Conservation (phyloP, 768 basidiomycete species). For the Lactarius akahatsu region DNA sequence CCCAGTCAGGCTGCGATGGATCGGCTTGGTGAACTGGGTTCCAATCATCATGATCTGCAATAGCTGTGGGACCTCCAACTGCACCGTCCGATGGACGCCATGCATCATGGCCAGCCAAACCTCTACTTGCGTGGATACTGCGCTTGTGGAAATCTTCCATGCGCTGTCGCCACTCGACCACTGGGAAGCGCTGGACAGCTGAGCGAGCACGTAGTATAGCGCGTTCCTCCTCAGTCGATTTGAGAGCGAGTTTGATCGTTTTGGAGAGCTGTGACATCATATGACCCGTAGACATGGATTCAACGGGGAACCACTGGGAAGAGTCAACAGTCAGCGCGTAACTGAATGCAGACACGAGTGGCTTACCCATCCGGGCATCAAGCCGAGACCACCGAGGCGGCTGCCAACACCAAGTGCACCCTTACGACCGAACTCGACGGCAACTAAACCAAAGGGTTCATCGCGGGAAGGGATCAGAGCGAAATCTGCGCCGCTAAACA, state of each 20-base stretch:
- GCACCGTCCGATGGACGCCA: constrained; percentile 76
- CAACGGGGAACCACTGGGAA: constrained; percentile 91
- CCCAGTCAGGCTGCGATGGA: constrained; percentile 78
- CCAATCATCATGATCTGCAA: constrained; percentile 78
- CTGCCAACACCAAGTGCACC: constrained; percentile 95
- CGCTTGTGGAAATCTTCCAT: constrained; percentile 94
- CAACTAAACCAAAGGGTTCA: constrained; percentile 93
- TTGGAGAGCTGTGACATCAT: constrained; percentile 94
- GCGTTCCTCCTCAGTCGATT: constrained; percentile 86
- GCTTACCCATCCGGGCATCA: constrained; percentile 97
- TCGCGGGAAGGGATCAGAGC: constrained; percentile 95
- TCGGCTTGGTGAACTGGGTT: constrained; percentile 63
- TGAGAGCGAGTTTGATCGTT: constrained; percentile 92
- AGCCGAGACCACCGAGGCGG: constrained; percentile 89
- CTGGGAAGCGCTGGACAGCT: constrained; percentile 94
- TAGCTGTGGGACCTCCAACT: constrained; percentile 42
- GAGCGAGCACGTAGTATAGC: constrained; percentile 91
- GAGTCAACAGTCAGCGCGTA: constrained; percentile 10
- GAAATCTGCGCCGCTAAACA: constrained; percentile 95
- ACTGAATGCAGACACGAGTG: neutral
- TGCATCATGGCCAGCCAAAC: constrained; percentile 65
- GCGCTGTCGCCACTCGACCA: constrained; percentile 95
- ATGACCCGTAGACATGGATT: constrained; percentile 88
- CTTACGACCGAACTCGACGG: constrained; percentile 95
- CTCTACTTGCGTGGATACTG: constrained; percentile 71